phyloP scores from a whole-genome alignment of 2,329 filamentous ascomycete genomes.

The Nemania sp. region DNA sequence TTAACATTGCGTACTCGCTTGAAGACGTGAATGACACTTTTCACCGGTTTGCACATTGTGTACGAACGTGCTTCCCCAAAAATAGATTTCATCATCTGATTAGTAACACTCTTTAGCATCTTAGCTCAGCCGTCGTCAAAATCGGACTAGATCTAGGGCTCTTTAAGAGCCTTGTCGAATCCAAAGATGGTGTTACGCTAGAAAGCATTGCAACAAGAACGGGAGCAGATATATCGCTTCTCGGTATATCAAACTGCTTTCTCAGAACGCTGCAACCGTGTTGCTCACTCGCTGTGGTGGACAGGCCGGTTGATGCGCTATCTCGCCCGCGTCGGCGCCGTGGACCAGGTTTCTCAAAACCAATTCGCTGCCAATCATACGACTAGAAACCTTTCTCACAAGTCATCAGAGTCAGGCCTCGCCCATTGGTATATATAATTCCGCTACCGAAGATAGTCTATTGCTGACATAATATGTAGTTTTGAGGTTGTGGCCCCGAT shows the following conservation, averaged over 20 bases:
- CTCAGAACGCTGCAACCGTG: neutral
- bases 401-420: neutral
- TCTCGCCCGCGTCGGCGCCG: neutral
- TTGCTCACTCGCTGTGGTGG: neutral
- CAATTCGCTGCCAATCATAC: neutral
- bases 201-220: neutral
- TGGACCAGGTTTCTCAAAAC: neutral
- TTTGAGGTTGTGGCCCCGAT: no score
- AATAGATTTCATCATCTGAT: no score
- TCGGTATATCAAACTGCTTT: neutral
- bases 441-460: no score
- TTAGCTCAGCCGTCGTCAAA: neutral
- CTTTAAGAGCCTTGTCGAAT: neutral
- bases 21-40: no score
- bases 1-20: no score
- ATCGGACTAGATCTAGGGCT: neutral
- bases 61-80: no score
- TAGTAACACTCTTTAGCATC: no score
- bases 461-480: no score
- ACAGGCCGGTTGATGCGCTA: neutral
- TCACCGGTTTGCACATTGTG: no score
- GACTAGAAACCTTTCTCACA: neutral
- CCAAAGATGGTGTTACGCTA: neutral
- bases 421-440: neutral
- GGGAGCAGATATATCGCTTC: neutral